A percentile compares a stretch with the other conserved stretches of the same genome.
phyloP scores from a whole-genome alignment of 2,329 filamentous ascomycete species.

The Conoideocrella luteorostrata region DNA sequence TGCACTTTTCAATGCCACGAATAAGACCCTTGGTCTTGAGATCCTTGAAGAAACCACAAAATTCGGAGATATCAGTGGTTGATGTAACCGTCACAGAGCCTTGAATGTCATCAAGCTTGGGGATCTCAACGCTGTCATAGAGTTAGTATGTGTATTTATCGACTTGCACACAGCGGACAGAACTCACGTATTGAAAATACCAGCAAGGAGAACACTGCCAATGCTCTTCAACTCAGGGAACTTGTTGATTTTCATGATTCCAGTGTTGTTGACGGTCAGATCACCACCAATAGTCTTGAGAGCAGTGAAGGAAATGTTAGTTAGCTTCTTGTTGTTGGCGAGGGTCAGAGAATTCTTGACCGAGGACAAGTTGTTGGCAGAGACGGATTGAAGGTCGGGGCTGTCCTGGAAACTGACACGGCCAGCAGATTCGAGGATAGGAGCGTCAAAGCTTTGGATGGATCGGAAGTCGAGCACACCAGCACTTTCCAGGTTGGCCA shows the following conservation, averaged over 20 bases:
- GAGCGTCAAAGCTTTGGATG: conserved; percentile 66
- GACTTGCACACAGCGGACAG: too few relatives aligned
- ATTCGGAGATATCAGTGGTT: conserved; percentile 53
- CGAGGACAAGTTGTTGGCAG: conserved; percentile 51
- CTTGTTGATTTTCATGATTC: conserved; percentile 55
- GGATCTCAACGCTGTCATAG: conserved; percentile 59
- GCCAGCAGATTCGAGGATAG: conserved; percentile 60
- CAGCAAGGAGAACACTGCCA: conserved; percentile 79
- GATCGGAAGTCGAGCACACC: conserved; percentile 56
- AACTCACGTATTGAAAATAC: conserved; percentile 78
- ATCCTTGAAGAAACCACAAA: conserved; percentile 47
- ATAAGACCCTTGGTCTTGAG: conserved; percentile 31
- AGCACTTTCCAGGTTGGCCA: conserved; percentile 68
- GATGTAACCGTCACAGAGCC: conserved; percentile 66
- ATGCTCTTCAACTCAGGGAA: conserved; percentile 65
- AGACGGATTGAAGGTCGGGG: conserved; percentile 60
- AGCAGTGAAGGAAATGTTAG: conserved; percentile 69
- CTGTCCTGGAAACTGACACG: conserved; percentile 82
- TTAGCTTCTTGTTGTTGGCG: conserved; percentile 53
- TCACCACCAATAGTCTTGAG: conserved; percentile 69
- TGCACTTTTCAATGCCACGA: conserved; percentile 41
- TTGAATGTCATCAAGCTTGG: conserved; percentile 58
- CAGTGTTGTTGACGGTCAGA: conserved; percentile 86
- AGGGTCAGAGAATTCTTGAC: conserved; percentile 53
- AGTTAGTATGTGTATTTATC: not conserved